Conservation (phyloP, 768 basidiomycete genomes). For the Mycena indigotica region DNA sequence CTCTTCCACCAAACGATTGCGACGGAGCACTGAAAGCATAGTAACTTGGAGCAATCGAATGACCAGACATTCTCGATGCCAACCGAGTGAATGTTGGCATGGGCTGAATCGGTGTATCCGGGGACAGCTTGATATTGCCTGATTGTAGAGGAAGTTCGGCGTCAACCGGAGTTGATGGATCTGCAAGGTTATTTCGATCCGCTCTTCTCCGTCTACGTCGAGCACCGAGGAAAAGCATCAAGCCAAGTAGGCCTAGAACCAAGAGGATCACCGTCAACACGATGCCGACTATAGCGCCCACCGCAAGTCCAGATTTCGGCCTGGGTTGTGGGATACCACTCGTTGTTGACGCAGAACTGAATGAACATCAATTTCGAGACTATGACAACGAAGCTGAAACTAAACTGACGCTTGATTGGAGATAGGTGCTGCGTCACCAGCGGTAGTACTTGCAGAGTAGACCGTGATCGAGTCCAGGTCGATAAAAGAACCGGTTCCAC, state of each 20-base stretch:
- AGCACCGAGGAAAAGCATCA: conserved; percentile 31
- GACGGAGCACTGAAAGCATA: conserved; percentile 24
- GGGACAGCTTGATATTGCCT: conserved; percentile 19
- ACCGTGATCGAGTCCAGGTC: conserved; percentile 47
- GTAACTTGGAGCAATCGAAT: conserved; percentile 44
- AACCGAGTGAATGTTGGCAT: conserved; percentile 16
- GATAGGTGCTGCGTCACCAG: neutral
- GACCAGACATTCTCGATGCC: conserved; percentile 21
- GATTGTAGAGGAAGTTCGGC: conserved; percentile 28
- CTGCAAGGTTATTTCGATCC: conserved; percentile 5
- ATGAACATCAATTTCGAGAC: conserved; percentile 4
- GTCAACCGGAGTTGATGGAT: conserved; percentile 19
- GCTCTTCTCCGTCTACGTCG: conserved; percentile 27
- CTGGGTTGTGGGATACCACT: neutral
- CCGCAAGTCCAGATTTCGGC: conserved; percentile 7
- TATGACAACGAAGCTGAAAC: neutral
- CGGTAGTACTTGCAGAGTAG: conserved; percentile 29
- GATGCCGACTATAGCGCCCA: conserved; percentile 14
- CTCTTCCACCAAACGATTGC: conserved; percentile 26
- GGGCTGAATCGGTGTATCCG: conserved; percentile 19
- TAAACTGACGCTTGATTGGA: conserved; percentile 11
- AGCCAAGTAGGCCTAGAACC: conserved; percentile 13
- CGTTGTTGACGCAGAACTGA: no score
- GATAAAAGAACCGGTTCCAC: conserved; percentile 40
- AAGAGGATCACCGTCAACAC: neutral